phyloP scores from a whole-genome alignment of 2,329 filamentous ascomycete species.

The Endocalyx cinctus region DNA sequence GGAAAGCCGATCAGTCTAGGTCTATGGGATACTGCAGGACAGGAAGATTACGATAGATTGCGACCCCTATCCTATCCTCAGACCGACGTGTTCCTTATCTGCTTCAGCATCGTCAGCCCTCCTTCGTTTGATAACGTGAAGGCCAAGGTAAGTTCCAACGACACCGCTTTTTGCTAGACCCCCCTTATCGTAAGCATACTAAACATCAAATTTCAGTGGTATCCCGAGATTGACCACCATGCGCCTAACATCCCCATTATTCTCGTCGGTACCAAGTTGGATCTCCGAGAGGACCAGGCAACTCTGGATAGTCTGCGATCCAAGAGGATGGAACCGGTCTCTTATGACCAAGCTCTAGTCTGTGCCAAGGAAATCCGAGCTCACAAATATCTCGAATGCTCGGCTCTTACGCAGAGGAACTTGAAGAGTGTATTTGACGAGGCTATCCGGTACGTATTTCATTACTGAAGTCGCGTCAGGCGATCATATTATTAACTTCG shows the following conservation, averaged over 20 bases:
- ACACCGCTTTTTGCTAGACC: too few species aligned
- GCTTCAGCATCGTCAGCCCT: conserved; percentile 96
- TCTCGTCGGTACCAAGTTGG: conserved; percentile 93
- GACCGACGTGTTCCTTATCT: conserved; percentile 97
- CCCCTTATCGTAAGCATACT: not conserved
- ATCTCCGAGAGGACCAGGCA: conserved; percentile 82
- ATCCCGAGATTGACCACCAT: conserved; percentile 95
- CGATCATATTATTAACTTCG: conserved; percentile 12
- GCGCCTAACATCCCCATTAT: conserved; percentile 95
- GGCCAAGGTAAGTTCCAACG: conserved; percentile 79
- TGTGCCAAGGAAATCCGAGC: conserved; percentile 93
- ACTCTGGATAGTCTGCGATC: conserved; percentile 78
- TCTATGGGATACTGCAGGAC: conserved; percentile 96
- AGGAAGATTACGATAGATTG: conserved; percentile 96
- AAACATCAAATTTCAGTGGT: conserved; percentile 61
- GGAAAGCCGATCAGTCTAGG: conserved; percentile 95
- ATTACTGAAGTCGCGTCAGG: conserved; percentile 16
- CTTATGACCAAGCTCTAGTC: conserved; percentile 84
- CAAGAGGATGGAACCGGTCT: conserved; percentile 96
- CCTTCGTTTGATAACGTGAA: conserved; percentile 99
- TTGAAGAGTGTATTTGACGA: conserved; percentile 98
- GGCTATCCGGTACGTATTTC: conserved; percentile 76
- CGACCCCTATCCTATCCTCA: conserved; percentile 95
- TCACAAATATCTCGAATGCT: conserved; percentile 97
- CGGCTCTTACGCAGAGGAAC: conserved; percentile 91